Conservation (phyloP, 306 rosid genomes). For the Lupinus albus region DNA sequence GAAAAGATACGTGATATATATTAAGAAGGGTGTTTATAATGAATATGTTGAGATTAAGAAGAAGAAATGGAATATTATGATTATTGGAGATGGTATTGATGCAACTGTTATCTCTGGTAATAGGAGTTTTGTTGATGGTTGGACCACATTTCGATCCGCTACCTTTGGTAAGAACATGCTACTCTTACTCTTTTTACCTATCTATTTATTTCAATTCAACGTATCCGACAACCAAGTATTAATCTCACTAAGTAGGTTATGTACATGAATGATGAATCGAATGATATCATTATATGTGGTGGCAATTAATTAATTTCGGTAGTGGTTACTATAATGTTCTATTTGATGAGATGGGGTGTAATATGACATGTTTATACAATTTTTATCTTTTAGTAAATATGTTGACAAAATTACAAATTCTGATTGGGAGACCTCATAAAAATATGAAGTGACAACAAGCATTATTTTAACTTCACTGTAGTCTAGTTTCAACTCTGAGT, state of each 20-base stretch:
- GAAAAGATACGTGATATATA: conserved; percentile 63
- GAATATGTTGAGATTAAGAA: conserved; percentile 87
- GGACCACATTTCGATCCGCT: conserved; percentile 86
- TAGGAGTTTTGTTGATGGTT: conserved; percentile 62
- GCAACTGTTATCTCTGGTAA: conserved; percentile 73
- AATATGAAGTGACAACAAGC: too few relatives aligned
- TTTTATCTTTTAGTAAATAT: too few relatives aligned
- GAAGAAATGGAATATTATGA: conserved; percentile 90
- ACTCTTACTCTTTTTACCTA: too few relatives aligned
- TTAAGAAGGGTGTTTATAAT: conserved; percentile 66
- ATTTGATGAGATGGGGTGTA: not conserved
- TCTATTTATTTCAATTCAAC: too few relatives aligned
- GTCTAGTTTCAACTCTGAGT: not conserved
- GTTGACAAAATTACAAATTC: too few relatives aligned
- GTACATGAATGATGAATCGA: too few relatives aligned
- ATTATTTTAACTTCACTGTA: too few relatives aligned
- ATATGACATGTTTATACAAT: not conserved
- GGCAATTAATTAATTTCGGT: too few relatives aligned
- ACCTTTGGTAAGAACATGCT: conserved; percentile 67
- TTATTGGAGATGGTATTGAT: conserved; percentile 80
- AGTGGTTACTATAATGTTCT: conserved; percentile 10
- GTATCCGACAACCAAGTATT: too few relatives aligned
- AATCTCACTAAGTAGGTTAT: too few relatives aligned
- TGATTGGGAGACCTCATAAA: too few relatives aligned
- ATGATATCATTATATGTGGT: too few relatives aligned